phyloP scores from a whole-genome alignment of 352 stramenopile species.

The Globisporangium carolinianum region DNA sequence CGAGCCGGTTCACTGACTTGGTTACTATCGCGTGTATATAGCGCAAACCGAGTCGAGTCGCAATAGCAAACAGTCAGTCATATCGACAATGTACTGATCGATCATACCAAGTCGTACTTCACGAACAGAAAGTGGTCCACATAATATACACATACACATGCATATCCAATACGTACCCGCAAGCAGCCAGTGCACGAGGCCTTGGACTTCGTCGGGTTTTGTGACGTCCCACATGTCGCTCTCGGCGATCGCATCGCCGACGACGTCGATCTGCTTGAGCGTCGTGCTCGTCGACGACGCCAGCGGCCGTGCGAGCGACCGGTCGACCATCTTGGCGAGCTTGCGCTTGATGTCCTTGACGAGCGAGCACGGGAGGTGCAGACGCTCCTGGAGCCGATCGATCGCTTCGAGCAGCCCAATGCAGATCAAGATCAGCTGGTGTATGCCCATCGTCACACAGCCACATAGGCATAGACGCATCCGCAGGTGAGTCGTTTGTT shows the following conservation, averaged over 20 bases:
- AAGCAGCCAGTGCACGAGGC: slow-evolving; percentile 64
- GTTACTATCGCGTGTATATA: slow-evolving; percentile 16
- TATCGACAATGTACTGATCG: too few species aligned
- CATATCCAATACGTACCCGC: slow-evolving; percentile 17
- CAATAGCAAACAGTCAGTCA: too few species aligned
- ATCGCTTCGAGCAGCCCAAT: slow-evolving; percentile 69
- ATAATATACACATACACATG: not conserved
- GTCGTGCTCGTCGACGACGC: slow-evolving; percentile 16
- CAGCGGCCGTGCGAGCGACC: slow-evolving; percentile 28
- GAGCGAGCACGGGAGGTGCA: slow-evolving; percentile 57
- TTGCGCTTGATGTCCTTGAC: slow-evolving; percentile 73
- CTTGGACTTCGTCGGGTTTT: slow-evolving; percentile 55
- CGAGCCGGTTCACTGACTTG: slow-evolving; percentile 52
- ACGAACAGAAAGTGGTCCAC: too few species aligned
- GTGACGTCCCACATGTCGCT: slow-evolving; percentile 46
- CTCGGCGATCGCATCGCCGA: slow-evolving; percentile 47
- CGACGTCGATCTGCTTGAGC: slow-evolving; percentile 15
- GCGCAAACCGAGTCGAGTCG: too few species aligned
- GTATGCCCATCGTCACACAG: not conserved
- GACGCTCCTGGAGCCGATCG: slow-evolving; percentile 61
- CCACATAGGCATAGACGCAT: not conserved
- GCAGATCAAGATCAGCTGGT: slow-evolving; percentile 70
- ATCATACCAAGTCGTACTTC: too few species aligned
- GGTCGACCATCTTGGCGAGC: slow-evolving; percentile 55
- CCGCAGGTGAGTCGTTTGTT: not conserved